Evolutionary conservation across 352 stramenopile genomes (phyloP), one percentile per base, ranked within the genome.

Genomic region (Saprolegnia parasitica): DNA sequence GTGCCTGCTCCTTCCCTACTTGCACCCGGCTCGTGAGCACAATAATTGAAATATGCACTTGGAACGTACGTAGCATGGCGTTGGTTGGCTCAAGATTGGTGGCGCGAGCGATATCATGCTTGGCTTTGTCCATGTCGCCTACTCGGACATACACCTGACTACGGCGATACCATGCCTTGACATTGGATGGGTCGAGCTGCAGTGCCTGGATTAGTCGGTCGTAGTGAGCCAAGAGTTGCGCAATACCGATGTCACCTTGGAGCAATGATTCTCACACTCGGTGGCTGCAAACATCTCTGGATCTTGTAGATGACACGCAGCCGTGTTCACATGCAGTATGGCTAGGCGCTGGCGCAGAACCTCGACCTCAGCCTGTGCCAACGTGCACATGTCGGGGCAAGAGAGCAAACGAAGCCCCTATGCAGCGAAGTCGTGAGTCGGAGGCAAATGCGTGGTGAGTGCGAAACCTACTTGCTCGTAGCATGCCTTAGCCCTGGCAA

Each of bases 121-220:
- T 56, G 4, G 82, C 84, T 9, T 81, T 52, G 8, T 83, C 74
- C 46, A 88, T 91, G 55, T 83, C 77, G 57, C 89, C 91, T 23
- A 72, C 73, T 15, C 73, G 65, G 5, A 81, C 49, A 49, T 81
- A 83, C 40, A 81, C 86, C 58, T 92, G 83, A 54, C 83, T 87
- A 49, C 84, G 79, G 32, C 80, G 76, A 72, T 80, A 92, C 13
- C 82, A 76, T 60, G 84, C 83, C 67, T 93, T 93, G 11, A 78
- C 67, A 67, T 89, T 81, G 29, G 52, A 50, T 0, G 77, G 49
- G 37, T 88, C 80, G 18, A 79, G 32, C 29, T 74, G 56, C 24
- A 93, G 66, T 4, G 56, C 56, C 56, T 62, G 24, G 13, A 62
- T 21, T 20, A 46, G 8, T n/a, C 10, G 21, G 26, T 16, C 18